Evolutionary conservation across 1,284 basidiomycete genomes (phyloP).

Genomic region (Trichosporon sp.): DNA sequence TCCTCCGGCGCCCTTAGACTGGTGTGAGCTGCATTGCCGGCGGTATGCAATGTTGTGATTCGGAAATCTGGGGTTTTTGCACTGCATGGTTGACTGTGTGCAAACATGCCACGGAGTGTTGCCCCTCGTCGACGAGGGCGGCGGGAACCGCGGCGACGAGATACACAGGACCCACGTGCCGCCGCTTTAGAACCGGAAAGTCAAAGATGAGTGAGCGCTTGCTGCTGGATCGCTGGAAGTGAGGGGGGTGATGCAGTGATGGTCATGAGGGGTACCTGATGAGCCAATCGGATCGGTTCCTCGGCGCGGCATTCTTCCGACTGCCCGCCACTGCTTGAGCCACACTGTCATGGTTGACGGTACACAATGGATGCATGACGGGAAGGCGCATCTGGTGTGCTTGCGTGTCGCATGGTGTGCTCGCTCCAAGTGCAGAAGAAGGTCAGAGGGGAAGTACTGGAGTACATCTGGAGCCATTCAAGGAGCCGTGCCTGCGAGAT

Average conservation of each 20-base stretch:
- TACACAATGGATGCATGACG: not conserved
- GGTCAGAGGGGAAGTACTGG: not conserved
- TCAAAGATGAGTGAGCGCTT: not conserved
- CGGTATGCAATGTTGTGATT: not conserved
- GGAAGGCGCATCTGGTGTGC: not conserved
- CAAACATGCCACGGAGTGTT: no score
- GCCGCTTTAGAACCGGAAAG: not conserved
- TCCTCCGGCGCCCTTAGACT: not conserved
- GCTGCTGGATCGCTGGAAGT: no score
- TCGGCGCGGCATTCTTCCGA: constrained; percentile 1
- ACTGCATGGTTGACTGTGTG: no score
- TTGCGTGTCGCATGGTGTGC: not conserved
- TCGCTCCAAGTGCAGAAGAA: not conserved
- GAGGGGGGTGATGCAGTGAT: not conserved
- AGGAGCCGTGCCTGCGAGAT: not conserved
- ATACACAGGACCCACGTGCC: not conserved
- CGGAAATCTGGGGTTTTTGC: not conserved
- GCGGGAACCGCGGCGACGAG: not conserved
- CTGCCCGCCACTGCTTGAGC: not conserved
- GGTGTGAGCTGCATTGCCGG: not conserved
- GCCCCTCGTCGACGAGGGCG: no score
- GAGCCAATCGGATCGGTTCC: not conserved
- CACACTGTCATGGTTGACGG: not conserved
- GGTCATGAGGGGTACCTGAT: not conserved
- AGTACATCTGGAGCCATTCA: not conserved